Evolutionary conservation across 768 basidiomycete species (phyloP), one percentile per base, ranked within the genome.

Genomic region (Mycena crocata): DNA sequence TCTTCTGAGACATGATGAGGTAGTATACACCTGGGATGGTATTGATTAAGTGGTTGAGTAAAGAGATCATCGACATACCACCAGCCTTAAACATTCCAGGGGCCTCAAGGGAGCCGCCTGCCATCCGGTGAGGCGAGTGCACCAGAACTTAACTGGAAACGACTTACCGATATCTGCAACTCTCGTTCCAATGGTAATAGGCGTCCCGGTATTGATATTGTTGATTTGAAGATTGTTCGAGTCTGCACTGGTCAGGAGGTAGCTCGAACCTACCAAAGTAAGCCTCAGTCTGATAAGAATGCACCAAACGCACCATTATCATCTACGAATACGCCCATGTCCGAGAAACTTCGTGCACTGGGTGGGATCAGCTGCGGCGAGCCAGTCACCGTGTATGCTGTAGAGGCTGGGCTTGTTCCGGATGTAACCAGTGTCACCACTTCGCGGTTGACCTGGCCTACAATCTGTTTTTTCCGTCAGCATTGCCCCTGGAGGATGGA

Each of bases 221-320:
- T 70, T 64, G 52, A 67, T 42, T 51, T 70, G 68, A 9, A 70
- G 26, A 28, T 70, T 70, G 61, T 70, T 70, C 10, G 69, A 70
- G 40, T 70, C 69, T 6, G 69, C 69, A 37, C 69, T 70, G 5
- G 69, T 37, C 12, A 70, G 65, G 51, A 70, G 45, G 51, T 70
- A 70, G 44, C 19, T 46, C 5, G 14, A 35, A 30, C 64, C 64
- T 65, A 23, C 35, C 10, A 19, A 51, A 13, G 15, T 42, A 1
- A 26, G 12, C n/a, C n/a, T n/a, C n/a, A n/a, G n/a, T n/a, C n/a
- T n/a, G n/a, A n/a, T n/a, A n/a, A n/a, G 2, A 30, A 5, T n/a
- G 5, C 13, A 21, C 7, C 3, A 14, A 37, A 28, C 64, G 17
- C 31, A 49, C 69, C 69, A 1, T 37, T 62, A 24, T 62, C 59